These are phyloP conservation scores for Truncatella angustata DNA, from an alignment of 2,329 filamentous ascomycete species.

Conservation along the genomic window DNA sequence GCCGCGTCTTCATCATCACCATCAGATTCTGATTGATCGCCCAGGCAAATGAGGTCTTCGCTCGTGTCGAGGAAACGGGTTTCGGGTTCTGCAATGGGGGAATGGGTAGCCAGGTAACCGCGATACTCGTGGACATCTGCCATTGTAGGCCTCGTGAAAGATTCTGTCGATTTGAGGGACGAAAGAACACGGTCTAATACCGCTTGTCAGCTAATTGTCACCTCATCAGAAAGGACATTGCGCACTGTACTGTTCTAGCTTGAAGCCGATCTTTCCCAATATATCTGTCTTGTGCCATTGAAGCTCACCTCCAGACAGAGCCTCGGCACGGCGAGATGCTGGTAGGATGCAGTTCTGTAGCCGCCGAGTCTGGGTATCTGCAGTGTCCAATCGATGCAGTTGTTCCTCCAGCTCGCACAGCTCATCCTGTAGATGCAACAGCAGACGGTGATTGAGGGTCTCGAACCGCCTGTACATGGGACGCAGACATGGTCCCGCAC, in stretches of 20 bases:
- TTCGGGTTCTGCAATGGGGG: conserved; percentile 58
- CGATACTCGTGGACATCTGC: conserved; percentile 51
- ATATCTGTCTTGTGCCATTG: conserved; percentile 60
- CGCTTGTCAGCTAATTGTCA: too few species aligned
- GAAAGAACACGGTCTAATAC: conserved; percentile 58
- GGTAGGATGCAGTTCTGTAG: conserved; percentile 45
- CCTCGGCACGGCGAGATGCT: conserved; percentile 59
- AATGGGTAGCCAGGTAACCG: conserved; percentile 52
- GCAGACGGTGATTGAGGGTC: conserved; percentile 74
- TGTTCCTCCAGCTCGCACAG: conserved; percentile 78
- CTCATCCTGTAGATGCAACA: conserved; percentile 84
- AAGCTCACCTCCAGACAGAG: conserved; percentile 52
- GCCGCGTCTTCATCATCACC: conserved; percentile 18
- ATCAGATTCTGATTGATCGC: conserved; percentile 10
- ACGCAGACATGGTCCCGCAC: conserved; percentile 18
- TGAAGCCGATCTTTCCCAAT: conserved; percentile 61
- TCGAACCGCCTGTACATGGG: conserved; percentile 85
- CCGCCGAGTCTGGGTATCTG: conserved; percentile 48
- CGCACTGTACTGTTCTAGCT: conserved; percentile 67
- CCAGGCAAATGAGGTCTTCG: conserved; percentile 52
- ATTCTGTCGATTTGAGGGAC: conserved; percentile 54
- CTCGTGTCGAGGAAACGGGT: conserved; percentile 55
- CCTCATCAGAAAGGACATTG: too few species aligned
- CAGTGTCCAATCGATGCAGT: conserved; percentile 64
- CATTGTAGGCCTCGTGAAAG: conserved; percentile 44